Percentiles rank a stretch among this genome's conserved stretches.
These are phyloP conservation scores for Xylaria arbuscula DNA, from an alignment of 2,329 filamentous ascomycete genomes.

Conservation along the genomic window DNA sequence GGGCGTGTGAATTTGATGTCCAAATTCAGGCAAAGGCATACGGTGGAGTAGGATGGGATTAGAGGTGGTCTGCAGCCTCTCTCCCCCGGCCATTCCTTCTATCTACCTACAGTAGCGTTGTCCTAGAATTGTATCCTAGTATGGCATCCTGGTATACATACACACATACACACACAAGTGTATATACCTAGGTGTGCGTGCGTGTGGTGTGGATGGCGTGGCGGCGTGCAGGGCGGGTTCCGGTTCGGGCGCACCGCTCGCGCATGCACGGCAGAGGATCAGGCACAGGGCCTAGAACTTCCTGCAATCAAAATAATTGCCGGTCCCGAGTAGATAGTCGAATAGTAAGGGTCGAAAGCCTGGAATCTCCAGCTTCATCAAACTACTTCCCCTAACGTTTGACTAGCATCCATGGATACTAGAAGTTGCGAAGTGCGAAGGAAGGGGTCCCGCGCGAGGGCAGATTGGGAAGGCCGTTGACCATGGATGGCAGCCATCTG, in stretches of 20 bases:
- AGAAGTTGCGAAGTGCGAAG: too few relatives aligned
- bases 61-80: slow-evolving; percentile 18
- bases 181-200: slow-evolving; percentile 1
- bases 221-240: slow-evolving; percentile 10
- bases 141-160: too few relatives aligned
- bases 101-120: background rate
- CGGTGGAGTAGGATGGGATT: slow-evolving; percentile 30
- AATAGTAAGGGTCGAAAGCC: slow-evolving; percentile 6
- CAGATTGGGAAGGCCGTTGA: slow-evolving; percentile 29
- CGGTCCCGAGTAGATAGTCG: background rate
- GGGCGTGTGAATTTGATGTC: slow-evolving; percentile 30
- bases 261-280: background rate
- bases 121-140: too few relatives aligned
- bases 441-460: slow-evolving; percentile 15
- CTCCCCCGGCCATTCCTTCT: background rate
- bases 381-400: background rate
- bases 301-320: background rate
- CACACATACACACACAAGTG: too few relatives aligned
- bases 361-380: slow-evolving; percentile 11
- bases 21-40: slow-evolving; percentile 17
- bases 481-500: background rate
- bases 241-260: background rate
- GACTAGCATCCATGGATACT: too few relatives aligned
- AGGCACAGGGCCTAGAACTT: slow-evolving; percentile 4
- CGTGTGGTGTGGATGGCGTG: background rate